phyloP scores from a whole-genome alignment of 306 rosid species.

The Glycine soja region DNA sequence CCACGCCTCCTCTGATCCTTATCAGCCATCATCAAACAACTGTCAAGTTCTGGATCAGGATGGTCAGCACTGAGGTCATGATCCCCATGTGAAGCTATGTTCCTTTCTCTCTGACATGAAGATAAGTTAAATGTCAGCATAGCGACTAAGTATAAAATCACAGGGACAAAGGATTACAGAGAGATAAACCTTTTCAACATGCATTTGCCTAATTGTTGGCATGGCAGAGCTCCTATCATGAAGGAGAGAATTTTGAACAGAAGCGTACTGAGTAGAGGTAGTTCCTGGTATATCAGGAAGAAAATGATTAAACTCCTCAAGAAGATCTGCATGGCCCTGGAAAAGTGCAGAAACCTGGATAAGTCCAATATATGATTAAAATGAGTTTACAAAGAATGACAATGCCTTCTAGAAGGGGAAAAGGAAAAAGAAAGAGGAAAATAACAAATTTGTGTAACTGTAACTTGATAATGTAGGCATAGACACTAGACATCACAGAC shows the following conservation, averaged over 20 bases:
- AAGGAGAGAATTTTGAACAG: slow-evolving; percentile 69
- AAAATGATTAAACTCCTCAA: slow-evolving; percentile 88
- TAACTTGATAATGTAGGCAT: slow-evolving; percentile 19
- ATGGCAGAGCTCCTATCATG: slow-evolving; percentile 59
- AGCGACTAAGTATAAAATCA: slow-evolving; percentile 39
- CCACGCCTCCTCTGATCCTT: slow-evolving; percentile 80
- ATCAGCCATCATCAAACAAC: slow-evolving; percentile 65
- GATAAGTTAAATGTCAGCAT: slow-evolving; percentile 43
- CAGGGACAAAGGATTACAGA: slow-evolving; percentile 12
- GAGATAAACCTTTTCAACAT: slow-evolving; percentile 75
- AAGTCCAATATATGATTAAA: slow-evolving; percentile 45
- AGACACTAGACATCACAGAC: slow-evolving; percentile 49
- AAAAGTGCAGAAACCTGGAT: slow-evolving; percentile 84
- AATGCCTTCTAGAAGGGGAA: slow-evolving; percentile 28
- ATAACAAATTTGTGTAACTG: slow-evolving; percentile 13
- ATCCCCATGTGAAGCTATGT: slow-evolving; percentile 64
- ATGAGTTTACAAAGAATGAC: slow-evolving; percentile 20
- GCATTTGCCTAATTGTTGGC: slow-evolving; percentile 70
- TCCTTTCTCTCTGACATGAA: slow-evolving; percentile 75
- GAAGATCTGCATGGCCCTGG: slow-evolving; percentile 84
- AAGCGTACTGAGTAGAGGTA: slow-evolving; percentile 61
- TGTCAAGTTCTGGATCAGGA: slow-evolving; percentile 84
- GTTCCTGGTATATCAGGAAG: slow-evolving; percentile 80
- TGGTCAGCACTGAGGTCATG: slow-evolving; percentile 77
- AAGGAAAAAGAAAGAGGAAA: background rate